These are phyloP conservation scores for Sindora glabra DNA, from an alignment of 306 rosid genomes.

Conservation along the genomic window DNA sequence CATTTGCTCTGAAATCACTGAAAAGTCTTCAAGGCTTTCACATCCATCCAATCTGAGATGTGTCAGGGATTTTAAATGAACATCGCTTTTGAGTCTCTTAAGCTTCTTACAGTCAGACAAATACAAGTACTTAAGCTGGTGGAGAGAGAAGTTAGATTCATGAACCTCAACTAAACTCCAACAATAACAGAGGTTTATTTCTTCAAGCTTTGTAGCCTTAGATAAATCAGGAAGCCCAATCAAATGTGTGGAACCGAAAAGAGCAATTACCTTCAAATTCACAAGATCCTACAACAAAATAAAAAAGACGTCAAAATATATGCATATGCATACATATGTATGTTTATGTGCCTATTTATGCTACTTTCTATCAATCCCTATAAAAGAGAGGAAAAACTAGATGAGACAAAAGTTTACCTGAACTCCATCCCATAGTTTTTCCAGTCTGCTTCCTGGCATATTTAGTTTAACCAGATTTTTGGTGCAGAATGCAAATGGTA, in stretches of 20 bases:
- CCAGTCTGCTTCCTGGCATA: background rate
- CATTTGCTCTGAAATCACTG: background rate
- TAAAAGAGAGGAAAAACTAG: background rate
- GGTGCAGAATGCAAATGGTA: background rate
- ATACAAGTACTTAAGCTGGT: background rate
- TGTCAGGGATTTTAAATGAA: background rate
- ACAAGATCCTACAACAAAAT: background rate
- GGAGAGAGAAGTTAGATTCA: background rate
- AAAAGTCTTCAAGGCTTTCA: conserved; percentile 1
- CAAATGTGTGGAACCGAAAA: background rate
- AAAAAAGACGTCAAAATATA: background rate
- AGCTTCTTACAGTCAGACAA: background rate
- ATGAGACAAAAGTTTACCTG: background rate
- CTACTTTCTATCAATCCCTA: no score
- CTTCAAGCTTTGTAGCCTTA: background rate
- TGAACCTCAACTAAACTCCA: background rate
- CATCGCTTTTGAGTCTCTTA: conserved; percentile 2
- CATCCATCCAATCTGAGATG: background rate
- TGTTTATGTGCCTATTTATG: background rate
- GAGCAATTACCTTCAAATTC: background rate
- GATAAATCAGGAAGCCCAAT: background rate
- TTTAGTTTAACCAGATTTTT: background rate
- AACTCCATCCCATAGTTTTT: background rate
- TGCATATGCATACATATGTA: background rate
- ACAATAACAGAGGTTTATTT: background rate